Base-by-base conservation (phyloP, 345 rosid species). In the Alliaria petiolata region DNA sequence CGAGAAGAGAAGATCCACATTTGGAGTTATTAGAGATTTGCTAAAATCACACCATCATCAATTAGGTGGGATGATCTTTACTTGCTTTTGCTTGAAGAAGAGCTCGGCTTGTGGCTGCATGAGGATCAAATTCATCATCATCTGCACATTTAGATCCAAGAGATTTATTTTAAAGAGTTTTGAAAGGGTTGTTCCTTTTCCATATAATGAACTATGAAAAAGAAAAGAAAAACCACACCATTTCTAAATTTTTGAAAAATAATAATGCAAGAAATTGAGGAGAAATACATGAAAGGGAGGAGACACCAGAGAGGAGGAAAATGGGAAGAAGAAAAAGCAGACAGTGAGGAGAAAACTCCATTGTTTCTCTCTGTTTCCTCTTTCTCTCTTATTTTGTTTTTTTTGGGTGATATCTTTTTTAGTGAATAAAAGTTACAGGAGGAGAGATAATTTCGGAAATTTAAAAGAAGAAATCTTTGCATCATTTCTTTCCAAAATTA, bases 81-180 rank as follows among this genome's bases (percentile, higher is more conserved):
- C 91, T 13, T 64, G 65, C 45, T 65, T 77, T 81, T 52, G 83
- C 78, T 76, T 89, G 93, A 62, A 89, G 93, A 58, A 89, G 96
- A 80, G 69, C 19, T 65, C 93, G 90, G 67, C 88, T 80, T 12
- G 79, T 46, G 31, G 67, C 68, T 73, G 67, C 79, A 26, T 76
- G 79, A 40, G 67, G 62, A 68, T 76, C 76, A 36, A 84, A 73
- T 31, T 66, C 59, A 74, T 71, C n/a, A n/a, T n/a, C 79, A 79
- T 87, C 96, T 89, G 85, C 79, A 72, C 5, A 71, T 16, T 5
- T 3, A 50, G 39, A 67, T 30, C 15, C 3, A 56, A 4, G 3
- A 55, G 26, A 22, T 8, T n/a, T 1, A 26, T 26, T 22, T 22
- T 42, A n/a, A n/a, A n/a, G n/a, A n/a, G 1, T 16, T 4, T 49